Percentiles rank a stretch among this genome's conserved stretches.
phyloP scores from a whole-genome alignment of 345 rosid genomes.

The Populus simonii region DNA sequence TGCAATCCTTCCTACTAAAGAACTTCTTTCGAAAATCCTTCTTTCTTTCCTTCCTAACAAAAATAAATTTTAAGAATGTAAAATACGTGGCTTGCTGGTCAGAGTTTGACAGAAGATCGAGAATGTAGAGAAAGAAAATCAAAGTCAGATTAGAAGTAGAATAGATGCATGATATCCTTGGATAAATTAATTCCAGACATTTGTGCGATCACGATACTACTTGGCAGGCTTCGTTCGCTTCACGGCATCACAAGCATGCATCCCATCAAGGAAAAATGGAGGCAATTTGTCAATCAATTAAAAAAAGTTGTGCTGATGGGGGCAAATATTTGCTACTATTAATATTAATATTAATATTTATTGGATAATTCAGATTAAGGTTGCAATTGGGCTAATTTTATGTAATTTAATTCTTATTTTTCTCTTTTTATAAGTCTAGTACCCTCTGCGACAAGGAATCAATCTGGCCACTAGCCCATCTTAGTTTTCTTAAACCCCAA shows the following conservation, averaged over 20 bases:
- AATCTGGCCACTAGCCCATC: not conserved
- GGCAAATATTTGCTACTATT: too few species aligned
- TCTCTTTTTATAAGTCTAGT: not conserved
- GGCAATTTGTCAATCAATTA: too few species aligned
- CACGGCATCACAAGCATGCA: slow-evolving; percentile 3
- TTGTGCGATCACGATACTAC: not conserved
- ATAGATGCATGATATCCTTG: not conserved
- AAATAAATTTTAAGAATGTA: too few species aligned
- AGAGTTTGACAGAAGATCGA: not conserved
- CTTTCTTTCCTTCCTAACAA: too few species aligned
- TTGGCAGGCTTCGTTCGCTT: not conserved
- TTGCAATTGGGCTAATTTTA: too few species aligned
- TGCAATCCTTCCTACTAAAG: too few species aligned
- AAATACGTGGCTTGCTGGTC: not conserved
- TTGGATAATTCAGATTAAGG: too few species aligned
- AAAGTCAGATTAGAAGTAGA: slow-evolving; percentile 1
- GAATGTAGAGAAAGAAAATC: not conserved
- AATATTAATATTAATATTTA: too few species aligned
- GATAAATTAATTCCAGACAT: slow-evolving; percentile 15
- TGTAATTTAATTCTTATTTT: too few species aligned
- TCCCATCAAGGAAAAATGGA: not conserved
- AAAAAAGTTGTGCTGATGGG: too few species aligned
- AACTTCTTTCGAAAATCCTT: too few species aligned
- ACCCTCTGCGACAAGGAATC: not conserved
- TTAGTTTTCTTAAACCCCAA: too few species aligned